phyloP scores from a whole-genome alignment of 169 alveolate species.

The Plasmodium berghei region DNA sequence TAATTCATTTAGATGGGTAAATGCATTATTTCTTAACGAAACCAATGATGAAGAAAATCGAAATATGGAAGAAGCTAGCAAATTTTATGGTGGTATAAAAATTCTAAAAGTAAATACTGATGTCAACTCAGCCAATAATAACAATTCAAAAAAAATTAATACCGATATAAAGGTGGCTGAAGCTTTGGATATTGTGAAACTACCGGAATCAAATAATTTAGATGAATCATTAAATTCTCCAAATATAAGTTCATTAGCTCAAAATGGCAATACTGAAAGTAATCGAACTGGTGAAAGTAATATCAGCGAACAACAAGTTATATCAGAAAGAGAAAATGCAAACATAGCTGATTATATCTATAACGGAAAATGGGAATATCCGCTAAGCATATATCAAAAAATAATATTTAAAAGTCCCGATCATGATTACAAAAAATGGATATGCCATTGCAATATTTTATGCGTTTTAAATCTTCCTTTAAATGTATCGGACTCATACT shows the following conservation, averaged over 20 bases:
- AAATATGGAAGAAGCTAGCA: slow-evolving; percentile 13
- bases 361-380: slow-evolving; percentile 9
- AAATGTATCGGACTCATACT: not conserved
- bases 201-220: slow-evolving; percentile 20
- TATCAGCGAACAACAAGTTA: too few relatives aligned
- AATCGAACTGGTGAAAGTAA: not conserved
- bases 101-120: slow-evolving; percentile 11
- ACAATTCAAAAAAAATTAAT: slow-evolving; percentile 16
- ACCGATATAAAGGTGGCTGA: slow-evolving; percentile 23
- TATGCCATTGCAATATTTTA: slow-evolving; percentile 33
- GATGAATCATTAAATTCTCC: slow-evolving; percentile 30
- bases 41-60: slow-evolving; percentile 12
- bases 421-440: slow-evolving; percentile 55
- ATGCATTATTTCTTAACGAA: slow-evolving; percentile 14
- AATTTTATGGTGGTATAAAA: slow-evolving; percentile 50
- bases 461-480: slow-evolving; percentile 27
- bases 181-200: slow-evolving; percentile 15
- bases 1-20: not conserved
- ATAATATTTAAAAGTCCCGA: slow-evolving; percentile 35
- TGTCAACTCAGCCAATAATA: not conserved
- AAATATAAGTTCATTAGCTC: not conserved
- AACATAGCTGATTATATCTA: not conserved
- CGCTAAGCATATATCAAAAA: slow-evolving; percentile 31
- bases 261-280: not conserved
- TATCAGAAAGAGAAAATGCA: too few relatives aligned